Evolutionary conservation across 2,329 filamentous ascomycete genomes (phyloP), one percentile per base, ranked within the genome.

Genomic region (Aspergillus sp.): DNA sequence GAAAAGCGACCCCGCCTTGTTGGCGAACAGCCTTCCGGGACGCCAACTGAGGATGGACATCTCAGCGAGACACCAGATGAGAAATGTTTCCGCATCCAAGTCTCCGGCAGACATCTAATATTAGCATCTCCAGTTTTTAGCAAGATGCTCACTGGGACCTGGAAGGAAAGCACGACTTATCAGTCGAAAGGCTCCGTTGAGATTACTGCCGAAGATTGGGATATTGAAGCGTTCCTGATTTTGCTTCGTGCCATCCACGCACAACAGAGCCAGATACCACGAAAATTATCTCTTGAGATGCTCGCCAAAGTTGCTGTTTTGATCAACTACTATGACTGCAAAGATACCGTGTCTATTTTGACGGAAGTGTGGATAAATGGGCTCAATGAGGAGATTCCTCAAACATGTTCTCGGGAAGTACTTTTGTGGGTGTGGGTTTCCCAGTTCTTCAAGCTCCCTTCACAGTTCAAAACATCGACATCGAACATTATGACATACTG

Each of bases 321-420:
- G 19, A 50, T 64, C 7, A 64, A 71, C 55, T 71, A 71, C 52
- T 71, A 70, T 48, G 50, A 66, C 8, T 71, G 69, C 62, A 63
- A 60, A 19, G 56, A 63, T 5, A 44, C 49, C 42, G 3, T 71
- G 39, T 8, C 39, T 5, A 36, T 68, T 15, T 51, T 66, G 7
- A 50, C 39, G 1, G 59, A 64, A 36, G 56, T 52, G n/a, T 69
- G 68, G 68, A 61, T 69, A 15, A 17, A 41, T 0, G 25, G n/a
- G n/a, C n/a, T n/a, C n/a, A n/a, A n/a, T n/a, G n/a, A n/a, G n/a
- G n/a, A n/a, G n/a, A n/a, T n/a, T n/a, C n/a, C n/a, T n/a, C n/a
- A n/a, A n/a, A 53, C 47, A 15, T 58, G 50, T 52, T 59, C 36
- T 8, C 50, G 62, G n/a, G 50, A 59, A n/a, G n/a, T n/a, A n/a